Percentiles rank a stretch among this genome's conserved stretches.
Evolutionary conservation across 306 rosid species (phyloP).

Genomic region (Glycine soja): DNA sequence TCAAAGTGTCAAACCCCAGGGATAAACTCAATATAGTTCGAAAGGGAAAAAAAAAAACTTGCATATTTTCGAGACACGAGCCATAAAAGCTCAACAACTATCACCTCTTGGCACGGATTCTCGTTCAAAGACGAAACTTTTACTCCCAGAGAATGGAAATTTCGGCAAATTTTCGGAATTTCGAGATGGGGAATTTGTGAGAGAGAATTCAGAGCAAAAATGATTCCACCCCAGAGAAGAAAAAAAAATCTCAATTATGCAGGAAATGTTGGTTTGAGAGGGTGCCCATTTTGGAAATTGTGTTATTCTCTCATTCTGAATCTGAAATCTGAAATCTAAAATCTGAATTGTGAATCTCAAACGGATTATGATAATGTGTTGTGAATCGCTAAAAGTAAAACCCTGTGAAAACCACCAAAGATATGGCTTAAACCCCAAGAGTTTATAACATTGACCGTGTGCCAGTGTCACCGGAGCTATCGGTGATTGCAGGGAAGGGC

Average conservation of each 20-base stretch:
- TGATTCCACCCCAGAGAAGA: slow-evolving; percentile 24
- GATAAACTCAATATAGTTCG: slow-evolving; percentile 44
- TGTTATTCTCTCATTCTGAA: not conserved
- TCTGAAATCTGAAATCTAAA: not conserved
- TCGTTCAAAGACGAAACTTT: slow-evolving; percentile 51
- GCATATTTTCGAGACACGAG: slow-evolving; percentile 32
- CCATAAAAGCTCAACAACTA: slow-evolving; percentile 42
- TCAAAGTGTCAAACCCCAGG: slow-evolving; percentile 27
- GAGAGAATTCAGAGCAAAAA: slow-evolving; percentile 42
- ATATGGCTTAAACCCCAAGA: slow-evolving; percentile 81
- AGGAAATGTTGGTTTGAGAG: slow-evolving; percentile 42
- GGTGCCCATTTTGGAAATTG: slow-evolving; percentile 43
- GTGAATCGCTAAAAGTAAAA: slow-evolving; percentile 62
- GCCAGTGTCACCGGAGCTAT: slow-evolving; percentile 57
- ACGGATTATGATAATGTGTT: not conserved
- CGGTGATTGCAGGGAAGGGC: slow-evolving; percentile 51
- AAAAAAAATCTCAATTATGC: not conserved
- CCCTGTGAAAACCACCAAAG: slow-evolving; percentile 79
- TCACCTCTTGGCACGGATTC: slow-evolving; percentile 58
- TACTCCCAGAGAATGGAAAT: slow-evolving; percentile 42
- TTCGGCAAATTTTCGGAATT: not conserved
- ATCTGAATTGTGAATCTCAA: too few species aligned
- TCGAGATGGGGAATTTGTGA: slow-evolving; percentile 8
- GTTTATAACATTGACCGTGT: slow-evolving; percentile 74
- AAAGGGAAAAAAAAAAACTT: slow-evolving; percentile 34